These are phyloP conservation scores for Apophysomyces ossiformis DNA, from an alignment of 371 early-diverging fungal genomes.

Conservation along the genomic window DNA sequence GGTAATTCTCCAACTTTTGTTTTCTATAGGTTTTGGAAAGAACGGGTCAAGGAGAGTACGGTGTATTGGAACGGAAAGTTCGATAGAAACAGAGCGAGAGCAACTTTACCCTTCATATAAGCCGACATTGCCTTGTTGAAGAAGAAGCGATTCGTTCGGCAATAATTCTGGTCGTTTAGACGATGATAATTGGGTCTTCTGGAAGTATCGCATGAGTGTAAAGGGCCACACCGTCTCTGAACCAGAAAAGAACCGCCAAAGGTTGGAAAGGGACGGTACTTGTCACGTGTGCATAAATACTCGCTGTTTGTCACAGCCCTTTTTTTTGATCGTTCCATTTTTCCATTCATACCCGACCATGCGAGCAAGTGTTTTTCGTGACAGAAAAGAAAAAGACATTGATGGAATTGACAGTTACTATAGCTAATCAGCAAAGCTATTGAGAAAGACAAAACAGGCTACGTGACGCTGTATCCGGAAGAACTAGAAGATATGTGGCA, in stretches of 20 bases:
- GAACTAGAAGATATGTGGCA: slow-evolving; percentile 99
- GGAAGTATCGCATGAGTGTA: slow-evolving; percentile 58
- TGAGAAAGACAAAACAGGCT: slow-evolving; percentile 69
- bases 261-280: not conserved
- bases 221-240: not conserved
- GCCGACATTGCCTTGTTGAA: slow-evolving; percentile 69
- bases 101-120: slow-evolving; percentile 68
- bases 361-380: not conserved
- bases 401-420: no score
- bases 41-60: not conserved
- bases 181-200: slow-evolving; percentile 56
- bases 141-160: slow-evolving; percentile 57
- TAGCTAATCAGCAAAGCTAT: slow-evolving; percentile 61
- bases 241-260: not conserved
- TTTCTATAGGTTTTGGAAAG: slow-evolving; percentile 31
- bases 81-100: not conserved
- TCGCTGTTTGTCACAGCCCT: not conserved
- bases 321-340: not conserved
- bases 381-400: not conserved
- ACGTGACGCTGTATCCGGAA: slow-evolving; percentile 78
- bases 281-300: slow-evolving; percentile 7
- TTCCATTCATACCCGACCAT: not conserved
- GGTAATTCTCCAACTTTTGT: slow-evolving; percentile 61
- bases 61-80: no score
- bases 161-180: slow-evolving; percentile 62